Evolutionary conservation across 2,329 filamentous ascomycete genomes (phyloP), one percentile per base, ranked within the genome.

Genomic region (Alternaria incomplexa): DNA sequence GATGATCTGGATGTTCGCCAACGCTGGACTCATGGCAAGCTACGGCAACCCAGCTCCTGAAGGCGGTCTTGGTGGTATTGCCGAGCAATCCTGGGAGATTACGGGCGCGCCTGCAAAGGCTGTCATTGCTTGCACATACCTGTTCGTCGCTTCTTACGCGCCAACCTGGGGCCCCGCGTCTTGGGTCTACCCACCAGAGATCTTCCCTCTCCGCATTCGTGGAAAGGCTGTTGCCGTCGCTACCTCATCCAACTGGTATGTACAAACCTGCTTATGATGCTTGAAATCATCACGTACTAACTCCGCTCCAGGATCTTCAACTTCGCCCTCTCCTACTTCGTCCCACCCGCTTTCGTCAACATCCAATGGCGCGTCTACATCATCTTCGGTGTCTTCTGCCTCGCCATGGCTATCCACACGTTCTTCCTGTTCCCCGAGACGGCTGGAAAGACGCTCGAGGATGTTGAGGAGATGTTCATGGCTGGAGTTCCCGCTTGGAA

Each of bases 331-430:
- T 73, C 71, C 1, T 78, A 86, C 72, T 88, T 89, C 66, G 84
- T 87, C 0, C 85, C 87, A 0, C 86, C 86, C 0, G 84, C 86
- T 0, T 88, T 89, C 67, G 84, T 85, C 67, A 88, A 85, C 74
- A 88, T 88, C 67, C 72, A 80, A 58, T 88, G 85, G 82, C 76
- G 86, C 71, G 88, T 88, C 66, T 94, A 93, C 79, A 87, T 93
- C 78, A 84, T 95, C 66, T 95, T 95, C 73, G 92, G 86, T 12
- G 85, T 88, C 15, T 93, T 93, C 83, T 91, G 91, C 75, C 85
- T 85, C 1, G 83, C 84, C 6, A 91, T 91, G 71, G 88, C 89
- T 44, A 76, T 93, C 55, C 90, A 93, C 76, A 88, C 91, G 73
- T 87, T 87, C 76, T 83, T 93, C 66, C 17, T 85, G 15, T 88